Percentiles rank a stretch among this genome's conserved stretches.
These are phyloP conservation scores for Penstemon newberryi DNA, from an alignment of 257 asterid species.

Conservation along the genomic window DNA sequence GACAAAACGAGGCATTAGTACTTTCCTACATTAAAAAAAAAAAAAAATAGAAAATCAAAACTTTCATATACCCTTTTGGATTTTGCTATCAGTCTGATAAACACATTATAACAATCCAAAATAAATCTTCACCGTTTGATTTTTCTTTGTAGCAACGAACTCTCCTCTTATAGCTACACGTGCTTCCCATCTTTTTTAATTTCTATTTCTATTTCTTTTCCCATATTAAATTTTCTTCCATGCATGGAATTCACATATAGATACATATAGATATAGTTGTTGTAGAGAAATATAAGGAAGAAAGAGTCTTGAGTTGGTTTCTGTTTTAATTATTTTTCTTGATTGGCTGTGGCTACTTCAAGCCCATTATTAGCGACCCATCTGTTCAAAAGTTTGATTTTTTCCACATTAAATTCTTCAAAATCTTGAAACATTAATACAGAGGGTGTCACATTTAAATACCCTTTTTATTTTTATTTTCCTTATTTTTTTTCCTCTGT, in stretches of 20 bases:
- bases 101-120: constrained; percentile 31
- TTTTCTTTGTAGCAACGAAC: constrained; percentile 32
- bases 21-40: neutral
- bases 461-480: constrained; percentile 8
- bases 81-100: neutral
- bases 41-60: neutral
- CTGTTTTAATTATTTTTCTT: constrained; percentile 44
- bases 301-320: constrained; percentile 55
- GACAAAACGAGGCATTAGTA: constrained; percentile 20
- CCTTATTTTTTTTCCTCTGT: constrained; percentile 20
- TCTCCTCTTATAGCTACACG: constrained; percentile 53
- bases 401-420: constrained; percentile 42
- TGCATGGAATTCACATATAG: constrained; percentile 75
- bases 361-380: constrained; percentile 50
- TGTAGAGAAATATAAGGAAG: constrained; percentile 54
- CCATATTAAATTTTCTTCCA: constrained; percentile 49
- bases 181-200: constrained; percentile 36
- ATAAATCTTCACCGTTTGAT: constrained; percentile 45
- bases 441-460: constrained; percentile 26
- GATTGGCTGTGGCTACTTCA: constrained; percentile 52
- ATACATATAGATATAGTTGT: constrained; percentile 29
- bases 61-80: constrained; percentile 1
- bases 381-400: constrained; percentile 41
- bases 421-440: constrained; percentile 43
- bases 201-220: constrained; percentile 15